Conservation (phyloP, 1,139 yeast genomes). For the Suhomyces guaymorum region DNA sequence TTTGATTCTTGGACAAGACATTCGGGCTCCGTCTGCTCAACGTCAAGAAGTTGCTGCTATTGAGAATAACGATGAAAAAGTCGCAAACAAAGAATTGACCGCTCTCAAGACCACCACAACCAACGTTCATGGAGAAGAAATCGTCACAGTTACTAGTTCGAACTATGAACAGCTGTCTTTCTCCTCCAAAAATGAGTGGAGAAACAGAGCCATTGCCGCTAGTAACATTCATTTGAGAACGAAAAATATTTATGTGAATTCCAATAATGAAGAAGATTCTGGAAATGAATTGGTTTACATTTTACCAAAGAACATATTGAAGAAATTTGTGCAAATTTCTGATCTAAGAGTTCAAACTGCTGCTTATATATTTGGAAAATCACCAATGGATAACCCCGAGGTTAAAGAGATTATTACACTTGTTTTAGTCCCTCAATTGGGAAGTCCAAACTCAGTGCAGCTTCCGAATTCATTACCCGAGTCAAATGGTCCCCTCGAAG, state of each 20-base stretch:
- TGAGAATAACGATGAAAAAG: constrained; percentile 45
- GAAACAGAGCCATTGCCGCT: constrained; percentile 80
- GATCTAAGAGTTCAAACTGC: constrained; percentile 85
- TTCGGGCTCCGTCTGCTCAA: constrained; percentile 83
- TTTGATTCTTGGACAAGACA: constrained; percentile 90
- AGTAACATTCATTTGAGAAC: constrained; percentile 71
- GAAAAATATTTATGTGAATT: constrained; percentile 68
- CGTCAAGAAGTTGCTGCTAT: constrained; percentile 78
- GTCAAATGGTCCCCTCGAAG: constrained; percentile 39
- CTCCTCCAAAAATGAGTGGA: constrained; percentile 88
- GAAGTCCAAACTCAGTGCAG: constrained; percentile 65
- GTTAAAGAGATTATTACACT: constrained; percentile 78
- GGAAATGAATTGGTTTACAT: constrained; percentile 62
- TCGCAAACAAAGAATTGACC: constrained; percentile 51
- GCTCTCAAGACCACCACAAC: constrained; percentile 84
- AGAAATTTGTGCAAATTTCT: constrained; percentile 75
- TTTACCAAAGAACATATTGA: constrained; percentile 77
- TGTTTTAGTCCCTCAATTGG: constrained; percentile 87
- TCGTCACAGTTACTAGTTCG: constrained; percentile 89
- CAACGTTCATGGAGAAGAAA: constrained; percentile 95
- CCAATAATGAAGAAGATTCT: constrained; percentile 42
- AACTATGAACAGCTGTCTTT: constrained; percentile 84
- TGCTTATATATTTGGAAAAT: constrained; percentile 73
- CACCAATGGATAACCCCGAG: constrained; percentile 68
- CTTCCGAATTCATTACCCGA: constrained; percentile 55